Evolutionary conservation across 768 basidiomycete species (phyloP), one percentile per base, ranked within the genome.

Genomic region (Xerocomus potaroensis): DNA sequence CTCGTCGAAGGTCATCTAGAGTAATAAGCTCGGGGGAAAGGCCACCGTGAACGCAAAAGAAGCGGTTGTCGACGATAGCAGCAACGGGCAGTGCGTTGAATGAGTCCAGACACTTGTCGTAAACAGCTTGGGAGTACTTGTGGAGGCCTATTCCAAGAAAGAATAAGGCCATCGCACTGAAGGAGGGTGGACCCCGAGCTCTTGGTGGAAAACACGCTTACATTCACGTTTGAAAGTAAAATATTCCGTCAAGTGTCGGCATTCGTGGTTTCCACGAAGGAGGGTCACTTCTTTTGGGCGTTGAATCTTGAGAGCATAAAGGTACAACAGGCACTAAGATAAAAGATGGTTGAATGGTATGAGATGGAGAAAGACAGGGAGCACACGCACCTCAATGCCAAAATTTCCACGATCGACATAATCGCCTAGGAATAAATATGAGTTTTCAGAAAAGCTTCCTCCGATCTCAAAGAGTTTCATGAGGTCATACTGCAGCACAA

Each of bases 211-310:
- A 22, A 54, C 26, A 38, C 26, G 67, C 83, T 69, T 58, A 94
- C 87, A 87, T 85, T 98, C 95, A 52, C 91, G 85, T 72, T 92
- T 94, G 74, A 98, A 98, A 8, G 95, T 97, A 62, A 97, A 97
- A 66, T 94, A 96, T 68, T 94, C 92, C 2, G 95, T 98, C 38
- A 98, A 73, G 70, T 98, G 94, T 30, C 86, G 81, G 64, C 95
- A 98, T 74, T 98, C 95, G 69, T 98, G 95, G 64, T 97, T 98
- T 8, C 95, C 95, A 39, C 95, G 83, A 29, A 98, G 76, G 26
- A 98, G 76, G 48, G 82, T 80, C 36, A 98, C 72, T 29, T 84
- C 85, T 51, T 76, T 77, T 4, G 95, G 95, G 57, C 86, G 86
- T 75, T 84, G 84, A 36, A 98, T 81, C 71, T 97, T 98, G 68